Conservation (phyloP, 768 basidiomycete species). For the Tephrocybe sp. region DNA sequence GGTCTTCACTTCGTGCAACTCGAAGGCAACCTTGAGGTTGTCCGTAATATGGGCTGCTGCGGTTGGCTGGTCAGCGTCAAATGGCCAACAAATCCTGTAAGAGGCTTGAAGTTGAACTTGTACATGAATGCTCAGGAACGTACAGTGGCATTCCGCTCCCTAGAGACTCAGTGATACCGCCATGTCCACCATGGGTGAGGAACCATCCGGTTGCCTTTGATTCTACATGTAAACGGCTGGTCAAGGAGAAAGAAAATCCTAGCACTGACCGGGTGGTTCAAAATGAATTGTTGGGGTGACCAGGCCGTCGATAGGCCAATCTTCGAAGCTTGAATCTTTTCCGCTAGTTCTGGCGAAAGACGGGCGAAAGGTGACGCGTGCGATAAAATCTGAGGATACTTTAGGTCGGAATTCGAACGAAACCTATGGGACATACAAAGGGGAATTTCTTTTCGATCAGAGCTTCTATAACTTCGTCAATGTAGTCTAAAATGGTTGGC, state of each 20-base stretch:
- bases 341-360: constrained; percentile 4
- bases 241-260: not conserved
- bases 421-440: constrained; percentile 11
- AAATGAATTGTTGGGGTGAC: constrained; percentile 22
- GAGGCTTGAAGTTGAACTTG: not conserved
- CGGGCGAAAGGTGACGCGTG: constrained; percentile 17
- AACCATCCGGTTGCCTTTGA: constrained; percentile 23
- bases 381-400: constrained; percentile 11
- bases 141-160: constrained; percentile 21
- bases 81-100: constrained; percentile 22
- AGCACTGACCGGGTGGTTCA: constrained; percentile 18
- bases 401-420: not conserved
- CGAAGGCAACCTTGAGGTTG: constrained; percentile 18
- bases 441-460: constrained; percentile 16
- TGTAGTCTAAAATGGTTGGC: constrained; percentile 10
- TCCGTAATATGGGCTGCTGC: constrained; percentile 15
- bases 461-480: constrained; percentile 14
- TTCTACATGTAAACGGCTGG: not conserved
- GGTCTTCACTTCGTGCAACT: constrained; percentile 20
- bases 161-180: constrained; percentile 21
- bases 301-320: constrained; percentile 17
- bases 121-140: not conserved
- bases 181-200: constrained; percentile 21
- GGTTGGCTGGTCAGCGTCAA: constrained; percentile 20
- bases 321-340: constrained; percentile 14